Evolutionary conservation across 2,329 filamentous ascomycete species (phyloP).

Genomic region (Rhynchosporium secalis): DNA sequence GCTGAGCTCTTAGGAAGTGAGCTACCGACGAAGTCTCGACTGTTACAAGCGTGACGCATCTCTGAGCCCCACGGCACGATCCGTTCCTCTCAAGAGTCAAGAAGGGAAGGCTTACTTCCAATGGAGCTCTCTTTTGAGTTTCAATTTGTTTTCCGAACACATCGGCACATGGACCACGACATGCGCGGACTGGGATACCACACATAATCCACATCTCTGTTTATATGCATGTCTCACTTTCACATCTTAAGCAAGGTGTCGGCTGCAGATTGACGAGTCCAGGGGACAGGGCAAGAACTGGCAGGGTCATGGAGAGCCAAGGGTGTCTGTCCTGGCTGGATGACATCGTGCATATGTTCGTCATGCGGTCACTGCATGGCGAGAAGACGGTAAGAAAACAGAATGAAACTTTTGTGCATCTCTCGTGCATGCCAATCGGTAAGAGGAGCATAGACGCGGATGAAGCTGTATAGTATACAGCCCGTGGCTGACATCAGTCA

Average conservation of each 20-base stretch:
- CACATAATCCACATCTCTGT: background rate
- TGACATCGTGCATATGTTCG: background rate
- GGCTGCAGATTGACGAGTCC: slow-evolving; percentile 8
- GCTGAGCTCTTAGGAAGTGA: background rate
- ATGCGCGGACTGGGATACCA: background rate
- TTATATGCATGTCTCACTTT: slow-evolving; percentile 12
- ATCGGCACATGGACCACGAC: background rate
- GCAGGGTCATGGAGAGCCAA: background rate
- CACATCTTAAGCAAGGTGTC: background rate
- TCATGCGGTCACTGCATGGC: background rate
- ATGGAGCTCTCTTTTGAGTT: background rate
- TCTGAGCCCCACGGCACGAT: background rate
- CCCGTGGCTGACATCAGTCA: background rate
- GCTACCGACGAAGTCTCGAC: background rate
- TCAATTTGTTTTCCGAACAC: background rate
- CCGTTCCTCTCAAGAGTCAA: background rate
- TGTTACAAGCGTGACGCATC: background rate
- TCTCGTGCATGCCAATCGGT: slow-evolving; percentile 2
- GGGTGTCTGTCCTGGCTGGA: background rate
- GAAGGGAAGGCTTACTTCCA: background rate
- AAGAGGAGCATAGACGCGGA: slow-evolving; percentile 9
- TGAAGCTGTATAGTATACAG: background rate
- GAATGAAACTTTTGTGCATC: background rate
- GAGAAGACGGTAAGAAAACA: slow-evolving; percentile 1
- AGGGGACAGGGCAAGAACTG: background rate